These are phyloP conservation scores for Trichoderma sp. DNA, from an alignment of 2,329 filamentous ascomycete species.

Conservation along the genomic window DNA sequence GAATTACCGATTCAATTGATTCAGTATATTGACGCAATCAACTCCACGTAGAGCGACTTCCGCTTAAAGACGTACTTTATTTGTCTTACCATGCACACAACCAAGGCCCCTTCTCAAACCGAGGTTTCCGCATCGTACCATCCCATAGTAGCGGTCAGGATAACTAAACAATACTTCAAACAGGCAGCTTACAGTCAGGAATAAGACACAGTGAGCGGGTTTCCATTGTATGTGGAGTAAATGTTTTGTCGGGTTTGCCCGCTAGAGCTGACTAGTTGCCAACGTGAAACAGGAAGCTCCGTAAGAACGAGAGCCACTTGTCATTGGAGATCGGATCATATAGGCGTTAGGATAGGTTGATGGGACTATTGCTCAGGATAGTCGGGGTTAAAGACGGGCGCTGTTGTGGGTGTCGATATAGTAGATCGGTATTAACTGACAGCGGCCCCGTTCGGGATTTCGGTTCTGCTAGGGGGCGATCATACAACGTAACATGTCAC, in stretches of 20 bases:
- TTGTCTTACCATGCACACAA: neutral
- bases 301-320: neutral
- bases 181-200: neutral
- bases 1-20: neutral
- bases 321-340: neutral
- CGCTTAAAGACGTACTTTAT: neutral
- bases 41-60: neutral
- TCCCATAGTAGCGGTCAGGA: neutral
- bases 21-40: neutral
- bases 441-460: neutral
- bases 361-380: neutral
- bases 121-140: neutral
- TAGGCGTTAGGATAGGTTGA: neutral
- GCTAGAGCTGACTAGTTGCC: neutral
- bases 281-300: neutral
- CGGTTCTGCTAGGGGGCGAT: neutral
- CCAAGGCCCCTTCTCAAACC: neutral
- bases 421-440: neutral
- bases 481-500: neutral
- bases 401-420: neutral
- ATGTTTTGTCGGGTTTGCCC: neutral
- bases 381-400: neutral
- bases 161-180: neutral
- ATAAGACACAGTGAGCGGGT: neutral
- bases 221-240: neutral